Evolutionary conservation across 768 basidiomycete species (phyloP), one percentile per base, ranked within the genome.

Genomic region (Coprinopsis cinerea): DNA sequence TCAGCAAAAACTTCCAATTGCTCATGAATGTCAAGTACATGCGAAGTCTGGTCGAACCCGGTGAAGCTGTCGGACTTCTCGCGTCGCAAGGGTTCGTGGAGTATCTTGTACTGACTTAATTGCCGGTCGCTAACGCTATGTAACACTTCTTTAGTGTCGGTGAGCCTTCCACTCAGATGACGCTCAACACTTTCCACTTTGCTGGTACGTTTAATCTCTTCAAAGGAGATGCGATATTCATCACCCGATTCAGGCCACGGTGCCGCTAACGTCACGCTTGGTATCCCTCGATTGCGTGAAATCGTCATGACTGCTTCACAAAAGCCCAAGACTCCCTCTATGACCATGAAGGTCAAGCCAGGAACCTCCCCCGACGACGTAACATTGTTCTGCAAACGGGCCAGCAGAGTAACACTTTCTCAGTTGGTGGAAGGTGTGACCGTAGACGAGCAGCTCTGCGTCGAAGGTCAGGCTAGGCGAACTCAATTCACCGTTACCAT

Each of bases 141-240:
- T 27, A n/a, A 40, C 25, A 37, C 39, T 9, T 47, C n/a, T 44
- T 6, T 52, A 98, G 96, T 69, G 82, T 99, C 36, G 96, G 96
- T 45, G 96, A 99, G 66, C 96, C 96, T 3, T 99, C 96, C 14
- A 99, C 96, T 0, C 96, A 99, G 65, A 99, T 99, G 96, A 99
- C 96, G 7, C 71, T 99, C 55, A 99, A 99, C 64, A 99, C 96
- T 11, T 99, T 99, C 81, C 96, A 99, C 73, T 94, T 99, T 61
- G 96, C 96, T 57, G 95, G 92, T 83, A 65, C 59, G 54, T 51
- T 41, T 32, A 24, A 28, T 20, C 10, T 2, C 13, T 49, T 27
- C 26, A n/a, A 37, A 28, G 11, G 6, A 14, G 26, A 2, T 34
- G 18, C 14, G 22, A 17, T 11, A 9, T 10, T 39, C 6, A 35